Evolutionary conservation across 768 basidiomycete genomes (phyloP), one percentile per base, ranked within the genome.

Genomic region (Psilocybe sp.): DNA sequence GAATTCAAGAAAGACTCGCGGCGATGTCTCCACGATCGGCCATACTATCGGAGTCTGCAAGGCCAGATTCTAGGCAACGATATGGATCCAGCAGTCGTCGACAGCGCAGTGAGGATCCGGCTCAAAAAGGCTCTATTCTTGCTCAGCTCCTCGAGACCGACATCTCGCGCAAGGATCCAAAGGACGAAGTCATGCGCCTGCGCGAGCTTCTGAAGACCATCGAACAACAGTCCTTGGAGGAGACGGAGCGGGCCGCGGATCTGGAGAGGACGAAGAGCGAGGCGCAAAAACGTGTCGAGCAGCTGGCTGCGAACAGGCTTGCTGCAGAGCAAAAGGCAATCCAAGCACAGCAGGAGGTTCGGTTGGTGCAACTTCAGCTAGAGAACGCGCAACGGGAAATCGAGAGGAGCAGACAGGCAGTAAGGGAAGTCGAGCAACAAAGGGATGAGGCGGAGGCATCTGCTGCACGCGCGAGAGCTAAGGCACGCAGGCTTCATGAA

Each of bases 391-490:
- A 70, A 49, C 67, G 70, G 48, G 82, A 87, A 60, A 79, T 85
- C 39, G 58, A 66, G 18, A 73, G 76, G 31, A 79, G 79, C 3
- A 76, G 81, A 56, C 72, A 75, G 5, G 68, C 76, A 4, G 60
- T 83, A 37, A 72, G 68, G 51, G 66, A 67, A 1, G 62, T 79
- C 5, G 79, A 82, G 62, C 66, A 65, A 10, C 74, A 83, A 50
- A 73, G 79, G 19, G 74, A 82, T 23, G 78, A 84, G 5, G 84
- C 84, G 0, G 82, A 84, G 59, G 65, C 70, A 7, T 74, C 74
- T 16, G 81, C 80, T 1, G 71, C 72, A 14, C 71, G 73, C 18
- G 80, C 80, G 19, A 73, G 81, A 36, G 72, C 70, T 15, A 73
- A 68, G 46, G 80, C 80, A 28, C 67, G 82, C 46, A 70, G 72